Percentiles rank a stretch among this genome's conserved stretches.
Evolutionary conservation across 805 yeast genomes (phyloP).

Genomic region (Metschnikowia rubicola): DNA sequence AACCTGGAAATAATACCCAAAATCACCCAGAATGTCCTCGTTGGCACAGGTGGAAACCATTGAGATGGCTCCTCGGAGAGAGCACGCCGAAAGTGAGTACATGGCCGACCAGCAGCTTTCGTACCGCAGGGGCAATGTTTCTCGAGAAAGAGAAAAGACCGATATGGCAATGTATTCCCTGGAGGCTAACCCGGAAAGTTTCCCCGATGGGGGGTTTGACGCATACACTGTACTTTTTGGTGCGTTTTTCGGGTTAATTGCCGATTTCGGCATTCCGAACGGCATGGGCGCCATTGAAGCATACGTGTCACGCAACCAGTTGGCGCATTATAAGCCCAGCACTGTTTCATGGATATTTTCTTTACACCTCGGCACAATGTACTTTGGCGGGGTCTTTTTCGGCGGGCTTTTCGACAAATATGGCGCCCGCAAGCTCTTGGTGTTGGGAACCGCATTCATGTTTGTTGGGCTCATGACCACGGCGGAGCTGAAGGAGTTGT

Average conservation of each 20-base stretch:
- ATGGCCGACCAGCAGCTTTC: background rate
- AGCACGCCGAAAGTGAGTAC: background rate
- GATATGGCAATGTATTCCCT: conserved; percentile 15
- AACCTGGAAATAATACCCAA: background rate
- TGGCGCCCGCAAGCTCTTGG: conserved; percentile 39
- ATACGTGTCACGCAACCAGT: conserved; percentile 19
- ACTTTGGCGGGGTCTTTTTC: conserved; percentile 31
- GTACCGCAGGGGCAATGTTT: background rate
- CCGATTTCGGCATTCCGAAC: conserved; percentile 22
- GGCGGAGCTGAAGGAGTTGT: conserved; percentile 42
- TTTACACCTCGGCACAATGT: conserved; percentile 18
- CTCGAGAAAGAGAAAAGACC: background rate
- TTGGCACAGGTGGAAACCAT: background rate
- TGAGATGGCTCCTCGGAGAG: conserved; percentile 1
- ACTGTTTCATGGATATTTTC: conserved; percentile 23
- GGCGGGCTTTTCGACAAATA: conserved; percentile 46
- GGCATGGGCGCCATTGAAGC: conserved; percentile 22
- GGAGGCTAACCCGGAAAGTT: conserved; percentile 13
- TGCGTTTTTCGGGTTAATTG: conserved; percentile 20
- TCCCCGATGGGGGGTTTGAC: conserved; percentile 26
- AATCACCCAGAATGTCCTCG: background rate
- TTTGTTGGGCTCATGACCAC: conserved; percentile 43
- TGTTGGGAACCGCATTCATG: conserved; percentile 34
- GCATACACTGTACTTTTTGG: conserved; percentile 25
- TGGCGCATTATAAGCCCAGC: conserved; percentile 10